phyloP scores from a whole-genome alignment of 345 rosid genomes.

The Gossypium arboreum region DNA sequence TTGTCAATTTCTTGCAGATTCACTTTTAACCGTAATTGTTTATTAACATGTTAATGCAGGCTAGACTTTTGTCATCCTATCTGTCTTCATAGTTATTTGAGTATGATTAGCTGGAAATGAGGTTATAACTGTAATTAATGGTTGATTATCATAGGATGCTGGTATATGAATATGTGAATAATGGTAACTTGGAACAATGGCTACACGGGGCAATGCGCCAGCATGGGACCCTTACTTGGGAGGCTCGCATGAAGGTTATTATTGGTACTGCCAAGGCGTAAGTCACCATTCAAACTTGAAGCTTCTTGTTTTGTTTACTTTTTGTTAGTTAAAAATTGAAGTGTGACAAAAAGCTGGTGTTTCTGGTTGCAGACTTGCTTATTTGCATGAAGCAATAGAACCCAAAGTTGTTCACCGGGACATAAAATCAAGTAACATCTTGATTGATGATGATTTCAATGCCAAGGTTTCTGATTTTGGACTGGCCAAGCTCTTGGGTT shows the following conservation, averaged over 20 bases:
- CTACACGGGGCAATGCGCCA: conserved; percentile 66
- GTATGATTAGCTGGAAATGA: not conserved
- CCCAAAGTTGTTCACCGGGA: conserved; percentile 96
- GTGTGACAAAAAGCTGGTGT: not conserved
- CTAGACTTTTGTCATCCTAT: not conserved
- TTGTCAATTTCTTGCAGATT: not conserved
- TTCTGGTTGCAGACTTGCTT: conserved; percentile 68
- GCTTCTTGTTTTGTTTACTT: not conserved
- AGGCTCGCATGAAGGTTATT: conserved; percentile 76
- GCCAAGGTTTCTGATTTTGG: conserved; percentile 98
- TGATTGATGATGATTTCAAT: conserved; percentile 80
- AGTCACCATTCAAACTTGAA: conserved; percentile 32
- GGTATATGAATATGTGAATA: conserved; percentile 83
- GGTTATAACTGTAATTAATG: conserved; percentile 15
- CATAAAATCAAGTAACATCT: conserved; percentile 92
- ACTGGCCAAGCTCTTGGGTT: conserved; percentile 84
- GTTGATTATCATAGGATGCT: conserved; percentile 50
- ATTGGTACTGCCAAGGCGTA: conserved; percentile 85
- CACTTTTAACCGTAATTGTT: not conserved
- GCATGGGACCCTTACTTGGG: conserved; percentile 69
- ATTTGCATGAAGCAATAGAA: conserved; percentile 97
- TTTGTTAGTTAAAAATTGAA: not conserved
- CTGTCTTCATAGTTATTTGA: conserved; percentile 1
- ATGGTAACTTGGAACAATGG: conserved; percentile 88
- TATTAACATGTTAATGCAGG: not conserved